A percentile compares a stretch with the other conserved stretches of the same genome.
These are phyloP conservation scores for Hypsizygus ulmarius DNA, from an alignment of 1,284 basidiomycete species.

Conservation along the genomic window DNA sequence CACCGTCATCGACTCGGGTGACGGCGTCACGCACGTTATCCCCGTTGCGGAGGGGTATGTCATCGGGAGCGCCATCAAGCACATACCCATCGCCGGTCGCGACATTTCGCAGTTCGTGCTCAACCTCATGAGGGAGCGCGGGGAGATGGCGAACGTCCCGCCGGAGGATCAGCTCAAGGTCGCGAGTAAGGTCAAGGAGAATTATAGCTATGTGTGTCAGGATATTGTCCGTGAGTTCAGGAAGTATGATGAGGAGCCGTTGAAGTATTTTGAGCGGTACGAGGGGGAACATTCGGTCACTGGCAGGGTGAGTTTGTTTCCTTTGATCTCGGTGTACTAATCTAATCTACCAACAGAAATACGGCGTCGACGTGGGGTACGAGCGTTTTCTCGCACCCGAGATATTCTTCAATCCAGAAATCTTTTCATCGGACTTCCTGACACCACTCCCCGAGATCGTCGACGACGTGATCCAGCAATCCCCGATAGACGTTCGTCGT, in stretches of 20 bases:
- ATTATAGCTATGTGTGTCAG: constrained; percentile 98
- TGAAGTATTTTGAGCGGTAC: constrained; percentile 94
- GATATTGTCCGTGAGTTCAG: constrained; percentile 99
- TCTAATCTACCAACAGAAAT: constrained; percentile 58
- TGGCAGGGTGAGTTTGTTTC: constrained; percentile 65
- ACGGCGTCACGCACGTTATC: constrained; percentile 98
- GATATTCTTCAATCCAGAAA: constrained; percentile 99
- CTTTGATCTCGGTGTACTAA: background rate
- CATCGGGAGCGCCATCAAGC: constrained; percentile 98
- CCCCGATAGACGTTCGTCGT: constrained; percentile 93
- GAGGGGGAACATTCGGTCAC: constrained; percentile 94
- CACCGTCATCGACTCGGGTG: constrained; percentile 98
- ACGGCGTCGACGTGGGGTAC: constrained; percentile 92
- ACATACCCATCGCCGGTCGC: constrained; percentile 97
- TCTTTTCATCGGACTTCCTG: constrained; percentile 96
- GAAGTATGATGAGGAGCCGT: constrained; percentile 96
- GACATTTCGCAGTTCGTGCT: constrained; percentile 98
- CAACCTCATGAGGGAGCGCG: constrained; percentile 93
- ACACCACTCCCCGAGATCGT: constrained; percentile 97
- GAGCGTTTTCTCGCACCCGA: constrained; percentile 99
- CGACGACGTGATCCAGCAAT: constrained; percentile 93
- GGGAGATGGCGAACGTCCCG: constrained; percentile 87
- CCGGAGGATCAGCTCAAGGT: constrained; percentile 96
- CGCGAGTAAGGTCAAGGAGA: constrained; percentile 96
- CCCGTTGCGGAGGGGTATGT: constrained; percentile 98